These are phyloP conservation scores for Neurospora sp. DNA, from an alignment of 495 filamentous ascomycete genomes.

Conservation along the genomic window DNA sequence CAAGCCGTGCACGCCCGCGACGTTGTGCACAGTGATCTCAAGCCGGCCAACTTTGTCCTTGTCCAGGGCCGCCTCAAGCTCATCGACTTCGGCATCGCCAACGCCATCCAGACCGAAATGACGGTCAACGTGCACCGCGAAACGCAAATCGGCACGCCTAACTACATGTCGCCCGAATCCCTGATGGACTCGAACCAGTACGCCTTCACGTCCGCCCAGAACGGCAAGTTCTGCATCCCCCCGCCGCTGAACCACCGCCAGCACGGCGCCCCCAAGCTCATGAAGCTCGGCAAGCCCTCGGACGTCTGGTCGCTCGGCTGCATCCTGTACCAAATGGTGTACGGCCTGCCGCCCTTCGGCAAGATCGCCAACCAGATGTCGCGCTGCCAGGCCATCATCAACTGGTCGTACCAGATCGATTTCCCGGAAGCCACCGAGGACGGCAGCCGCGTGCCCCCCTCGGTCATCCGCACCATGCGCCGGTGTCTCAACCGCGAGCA, in stretches of 20 bases:
- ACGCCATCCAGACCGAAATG: conserved; percentile 85
- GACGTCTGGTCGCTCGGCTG: conserved; percentile 96
- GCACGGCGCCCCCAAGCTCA: conserved; percentile 56
- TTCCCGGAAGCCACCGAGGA: conserved; percentile 71
- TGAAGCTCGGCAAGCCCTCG: conserved; percentile 91
- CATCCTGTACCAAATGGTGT: conserved; percentile 96
- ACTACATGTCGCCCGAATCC: conserved; percentile 97
- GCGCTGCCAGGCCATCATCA: conserved; percentile 74
- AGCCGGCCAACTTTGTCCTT: conserved; percentile 91
- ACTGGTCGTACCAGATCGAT: conserved; percentile 72
- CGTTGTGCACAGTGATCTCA: conserved; percentile 93
- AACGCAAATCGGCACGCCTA: conserved; percentile 87
- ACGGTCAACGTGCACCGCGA: conserved; percentile 97
- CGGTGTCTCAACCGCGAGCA: conserved; percentile 75
- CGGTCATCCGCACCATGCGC: conserved; percentile 62
- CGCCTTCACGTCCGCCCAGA: conserved; percentile 24
- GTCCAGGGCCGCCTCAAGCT: conserved; percentile 75
- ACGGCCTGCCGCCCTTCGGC: conserved; percentile 84
- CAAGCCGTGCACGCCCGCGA: conserved; percentile 77
- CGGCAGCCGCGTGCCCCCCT: conserved; percentile 56
- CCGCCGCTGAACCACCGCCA: conserved; percentile 23
- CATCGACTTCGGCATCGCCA: conserved; percentile 95
- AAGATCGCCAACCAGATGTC: conserved; percentile 77
- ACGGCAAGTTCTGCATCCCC: conserved; percentile 39
- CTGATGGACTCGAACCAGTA: conserved; percentile 74